These are phyloP conservation scores for Penicillium fuscoglaucum DNA, from an alignment of 2,329 filamentous ascomycete genomes.

Conservation along the genomic window DNA sequence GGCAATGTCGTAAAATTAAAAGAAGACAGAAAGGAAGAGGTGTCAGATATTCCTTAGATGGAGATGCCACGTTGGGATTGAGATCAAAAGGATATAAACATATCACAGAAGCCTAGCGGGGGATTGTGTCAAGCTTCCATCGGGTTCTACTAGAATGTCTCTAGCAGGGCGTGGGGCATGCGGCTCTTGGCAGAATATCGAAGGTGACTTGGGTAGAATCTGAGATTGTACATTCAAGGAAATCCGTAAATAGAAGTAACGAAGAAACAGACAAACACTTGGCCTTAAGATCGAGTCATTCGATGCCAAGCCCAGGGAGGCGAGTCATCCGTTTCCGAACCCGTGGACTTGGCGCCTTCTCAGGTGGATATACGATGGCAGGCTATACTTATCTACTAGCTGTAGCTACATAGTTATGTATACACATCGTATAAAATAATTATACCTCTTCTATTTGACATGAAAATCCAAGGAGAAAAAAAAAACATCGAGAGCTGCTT, in stretches of 20 bases:
- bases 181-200: constrained; percentile 6
- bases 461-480: too few species aligned
- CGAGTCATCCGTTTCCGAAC: constrained; percentile 17
- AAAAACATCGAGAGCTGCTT: too few species aligned
- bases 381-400: not conserved
- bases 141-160: constrained; percentile 37
- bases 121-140: constrained; percentile 31
- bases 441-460: not conserved
- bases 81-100: constrained; percentile 22
- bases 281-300: constrained; percentile 1
- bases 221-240: not conserved
- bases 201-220: not conserved
- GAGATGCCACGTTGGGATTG: constrained; percentile 10
- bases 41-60: not conserved
- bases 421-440: too few species aligned
- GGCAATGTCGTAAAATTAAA: not conserved
- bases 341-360: not conserved
- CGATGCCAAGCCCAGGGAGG: constrained; percentile 12
- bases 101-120: constrained; percentile 12
- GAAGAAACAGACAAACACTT: constrained; percentile 1
- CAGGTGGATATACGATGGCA: not conserved
- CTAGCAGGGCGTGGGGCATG: constrained; percentile 26
- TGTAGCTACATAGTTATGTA: not conserved
- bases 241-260: not conserved
- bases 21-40: not conserved